phyloP scores from a whole-genome alignment of 2,329 filamentous ascomycete species.

The Cercospora nicotianae region DNA sequence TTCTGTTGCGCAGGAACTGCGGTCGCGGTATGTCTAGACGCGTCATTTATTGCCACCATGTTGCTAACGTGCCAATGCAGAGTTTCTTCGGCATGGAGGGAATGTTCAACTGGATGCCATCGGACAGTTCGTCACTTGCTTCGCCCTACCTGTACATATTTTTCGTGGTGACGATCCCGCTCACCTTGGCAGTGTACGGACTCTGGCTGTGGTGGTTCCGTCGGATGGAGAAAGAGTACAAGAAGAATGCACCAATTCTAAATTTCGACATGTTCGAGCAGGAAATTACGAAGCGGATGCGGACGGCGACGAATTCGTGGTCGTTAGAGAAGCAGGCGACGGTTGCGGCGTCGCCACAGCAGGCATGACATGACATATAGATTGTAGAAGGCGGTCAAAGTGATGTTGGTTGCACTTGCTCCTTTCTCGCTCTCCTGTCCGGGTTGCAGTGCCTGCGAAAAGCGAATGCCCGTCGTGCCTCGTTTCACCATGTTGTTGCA shows the following conservation, averaged over 20 bases:
- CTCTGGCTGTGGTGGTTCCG: constrained; percentile 37
- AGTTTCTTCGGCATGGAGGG: constrained; percentile 39
- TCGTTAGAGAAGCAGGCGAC: constrained; percentile 23
- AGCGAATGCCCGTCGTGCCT: neutral
- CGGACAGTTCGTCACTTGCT: constrained; percentile 28
- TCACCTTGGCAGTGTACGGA: constrained; percentile 35
- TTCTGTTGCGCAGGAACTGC: constrained; percentile 32
- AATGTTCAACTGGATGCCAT: constrained; percentile 33
- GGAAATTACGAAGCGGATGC: constrained; percentile 34
- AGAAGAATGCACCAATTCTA: constrained; percentile 30
- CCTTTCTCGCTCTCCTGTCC: neutral
- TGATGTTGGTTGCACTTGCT: neutral
- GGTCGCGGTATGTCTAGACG: constrained; percentile 30
- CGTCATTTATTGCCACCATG: neutral
- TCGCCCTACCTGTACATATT: constrained; percentile 38
- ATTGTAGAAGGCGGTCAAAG: neutral
- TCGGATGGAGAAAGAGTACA: constrained; percentile 30
- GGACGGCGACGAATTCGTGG: constrained; percentile 32
- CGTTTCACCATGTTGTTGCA: constrained; percentile 5
- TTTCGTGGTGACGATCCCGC: constrained; percentile 38
- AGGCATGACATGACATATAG: constrained; percentile 9
- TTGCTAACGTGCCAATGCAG: constrained; percentile 16
- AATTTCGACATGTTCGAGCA: constrained; percentile 35
- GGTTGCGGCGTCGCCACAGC: constrained; percentile 10
- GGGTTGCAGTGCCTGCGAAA: neutral